Base-by-base conservation (phyloP, 2,329 filamentous ascomycete genomes). In the Colletotrichum noveboracense region DNA sequence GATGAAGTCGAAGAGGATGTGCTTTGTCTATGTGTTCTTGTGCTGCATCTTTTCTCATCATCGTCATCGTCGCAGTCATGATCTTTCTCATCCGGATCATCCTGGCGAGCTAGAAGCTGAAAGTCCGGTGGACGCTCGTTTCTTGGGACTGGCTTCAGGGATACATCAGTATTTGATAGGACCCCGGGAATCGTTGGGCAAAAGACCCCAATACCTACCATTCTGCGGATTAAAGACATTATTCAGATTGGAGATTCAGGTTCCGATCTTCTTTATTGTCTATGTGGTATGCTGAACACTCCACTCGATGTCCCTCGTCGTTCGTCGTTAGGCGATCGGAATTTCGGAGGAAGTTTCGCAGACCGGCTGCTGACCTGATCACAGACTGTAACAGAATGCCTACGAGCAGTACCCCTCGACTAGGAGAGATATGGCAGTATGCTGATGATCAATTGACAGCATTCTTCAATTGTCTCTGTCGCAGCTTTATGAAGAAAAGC, bases 41-140 rank as follows among this genome's bases (percentile, higher is more conserved):
- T 70, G 9, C 9, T 71, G 21, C 70, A 60, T 9, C n/a, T 71
- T 12, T 36, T 66, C 52, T 71, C 70, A 8, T 71, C 70, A 8
- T 71, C 62, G 2, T 67, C 62, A 3, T 61, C 62, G 14, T 71
- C 70, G 6, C 70, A 67, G 6, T 71, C 70, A n/a, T 71, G 26
- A 4, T 71, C 62, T 7, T 66, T 34, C 18, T 71, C 61, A 12
- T 60, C 61, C 6, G 32, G 32, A 8, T 71, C 69, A 8, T 36
- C 24, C 38, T 71, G 14, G 1, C 69, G 60, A 32, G 24, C 13
- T 16, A 26, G n/a, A n/a, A 56, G 43, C 6, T 21, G 30, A 9
- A n/a, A 4, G 8, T 5, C 24, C n/a, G 13, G 2, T 18, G 43
- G 28, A n/a, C 9, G 14, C 12, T 67, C 58, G 13, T 61, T 34